Base-by-base conservation (phyloP, 805 yeast genomes). In the Nematodospora valgi region DNA sequence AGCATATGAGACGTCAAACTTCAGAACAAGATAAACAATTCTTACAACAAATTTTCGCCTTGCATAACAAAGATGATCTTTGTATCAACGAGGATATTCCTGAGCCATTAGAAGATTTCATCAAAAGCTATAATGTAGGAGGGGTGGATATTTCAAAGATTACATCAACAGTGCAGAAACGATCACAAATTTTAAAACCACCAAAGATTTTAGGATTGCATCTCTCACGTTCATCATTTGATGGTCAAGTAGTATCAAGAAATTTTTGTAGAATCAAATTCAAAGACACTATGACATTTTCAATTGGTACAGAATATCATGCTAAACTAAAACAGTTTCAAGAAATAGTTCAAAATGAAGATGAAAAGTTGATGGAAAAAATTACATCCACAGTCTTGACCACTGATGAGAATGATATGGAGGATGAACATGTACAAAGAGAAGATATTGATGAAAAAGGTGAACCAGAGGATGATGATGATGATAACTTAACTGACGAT, bases 131-230 rank as follows among this genome's bases (percentile, higher is more conserved):
- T 49, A 58, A 64, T 10, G 60, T 61, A 30, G 54, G 57, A 6
- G 73, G 73, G 0, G 58, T 73, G 31, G 65, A 64, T 24, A 56
- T 78, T 2, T 59, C 67, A 16, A 49, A 58, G 7, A 51, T 85
- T 3, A 74, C 76, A 28, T 75, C 91, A 1, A 75, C 80, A 0
- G 86, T 91, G 4, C 74, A 78, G 21, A 84, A 86, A 51, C 74
- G 72, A 42, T 76, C 81, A 0, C 67, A 70, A 16, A 70, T 87
- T 26, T 67, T 76, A 9, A 70, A 72, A 36, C 74, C 86, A 4
- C 97, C 98, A 0, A 69, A 74, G 36, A 62, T 86, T 5, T 66
- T 93, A 32, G 75, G 85, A 0, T 61, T 91, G n/a, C 98, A 91
- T 55, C 59, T 93, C 27, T 86, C 96, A 7, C 69, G 98, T 48